phyloP scores from a whole-genome alignment of 2,329 filamentous ascomycete species.

The Neurospora sp. region DNA sequence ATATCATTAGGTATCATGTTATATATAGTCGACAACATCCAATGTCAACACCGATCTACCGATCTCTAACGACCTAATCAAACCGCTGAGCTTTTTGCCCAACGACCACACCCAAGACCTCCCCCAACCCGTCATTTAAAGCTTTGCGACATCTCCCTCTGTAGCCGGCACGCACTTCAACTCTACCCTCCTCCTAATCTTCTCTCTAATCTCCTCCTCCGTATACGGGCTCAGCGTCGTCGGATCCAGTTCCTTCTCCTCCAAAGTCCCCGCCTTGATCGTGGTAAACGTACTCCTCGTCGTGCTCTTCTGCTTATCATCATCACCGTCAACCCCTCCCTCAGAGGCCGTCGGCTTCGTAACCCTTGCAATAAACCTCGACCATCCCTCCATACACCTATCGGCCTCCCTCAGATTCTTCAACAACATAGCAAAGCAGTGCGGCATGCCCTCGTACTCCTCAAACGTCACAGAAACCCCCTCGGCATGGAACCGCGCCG shows the following conservation, averaged over 20 bases:
- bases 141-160: conserved; percentile 20
- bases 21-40: neutral
- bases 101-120: neutral
- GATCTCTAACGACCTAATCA: neutral
- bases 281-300: conserved; percentile 28
- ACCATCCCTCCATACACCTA: conserved; percentile 46
- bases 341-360: conserved; percentile 18
- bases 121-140: conserved; percentile 13
- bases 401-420: conserved; percentile 32
- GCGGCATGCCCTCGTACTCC: conserved; percentile 74
- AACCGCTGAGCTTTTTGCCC: neutral
- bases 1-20: neutral
- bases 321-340: conserved; percentile 5
- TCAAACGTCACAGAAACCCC: conserved; percentile 56
- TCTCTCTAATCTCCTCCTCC: conserved; percentile 32
- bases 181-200: conserved; percentile 25
- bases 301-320: conserved; percentile 3
- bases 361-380: conserved; percentile 41
- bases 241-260: conserved; percentile 37
- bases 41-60: neutral
- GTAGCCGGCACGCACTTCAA: conserved; percentile 10
- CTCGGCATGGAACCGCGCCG: conserved; percentile 42
- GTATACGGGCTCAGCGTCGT: conserved; percentile 32
- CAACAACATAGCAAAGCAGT: conserved; percentile 57
- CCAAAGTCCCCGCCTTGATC: conserved; percentile 41